Percentiles rank a stretch among this genome's conserved stretches.
Conservation (phyloP, 169 alveolate species). For the Amoebophrya sp. region DNA sequence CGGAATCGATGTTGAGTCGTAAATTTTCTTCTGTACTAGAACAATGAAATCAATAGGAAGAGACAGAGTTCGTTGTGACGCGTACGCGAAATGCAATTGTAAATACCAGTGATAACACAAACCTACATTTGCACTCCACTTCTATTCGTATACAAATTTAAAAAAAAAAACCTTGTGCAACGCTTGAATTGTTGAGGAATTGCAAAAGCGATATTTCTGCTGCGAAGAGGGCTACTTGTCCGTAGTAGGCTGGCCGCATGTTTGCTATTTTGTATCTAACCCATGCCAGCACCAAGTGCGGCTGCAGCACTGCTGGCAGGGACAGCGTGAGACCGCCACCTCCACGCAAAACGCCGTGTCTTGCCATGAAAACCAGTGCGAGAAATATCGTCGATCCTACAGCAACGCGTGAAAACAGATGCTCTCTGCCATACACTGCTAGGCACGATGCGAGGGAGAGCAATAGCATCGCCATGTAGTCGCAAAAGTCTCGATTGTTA, state of each 20-base stretch:
- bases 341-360: neutral
- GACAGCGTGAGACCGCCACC: neutral
- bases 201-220: neutral
- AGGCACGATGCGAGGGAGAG: neutral
- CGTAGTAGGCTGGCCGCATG: neutral
- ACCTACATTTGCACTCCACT: no score
- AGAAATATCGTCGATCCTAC: neutral
- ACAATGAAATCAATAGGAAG: no score
- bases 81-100: no score
- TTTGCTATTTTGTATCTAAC: neutral
- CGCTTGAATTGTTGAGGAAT: no score
- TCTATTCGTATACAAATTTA: no score
- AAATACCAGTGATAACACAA: no score
- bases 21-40: no score
- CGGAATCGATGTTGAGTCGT: no score
- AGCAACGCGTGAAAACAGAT: neutral
- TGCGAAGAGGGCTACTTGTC: neutral
- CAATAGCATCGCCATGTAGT: neutral
- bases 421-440: neutral
- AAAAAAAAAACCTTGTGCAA: no score
- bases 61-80: no score
- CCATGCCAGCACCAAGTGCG: neutral
- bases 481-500: neutral
- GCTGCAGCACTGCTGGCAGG: neutral
- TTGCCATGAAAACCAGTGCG: neutral